Conservation (phyloP, 208 protist species). For the Phytomonas serpens region DNA sequence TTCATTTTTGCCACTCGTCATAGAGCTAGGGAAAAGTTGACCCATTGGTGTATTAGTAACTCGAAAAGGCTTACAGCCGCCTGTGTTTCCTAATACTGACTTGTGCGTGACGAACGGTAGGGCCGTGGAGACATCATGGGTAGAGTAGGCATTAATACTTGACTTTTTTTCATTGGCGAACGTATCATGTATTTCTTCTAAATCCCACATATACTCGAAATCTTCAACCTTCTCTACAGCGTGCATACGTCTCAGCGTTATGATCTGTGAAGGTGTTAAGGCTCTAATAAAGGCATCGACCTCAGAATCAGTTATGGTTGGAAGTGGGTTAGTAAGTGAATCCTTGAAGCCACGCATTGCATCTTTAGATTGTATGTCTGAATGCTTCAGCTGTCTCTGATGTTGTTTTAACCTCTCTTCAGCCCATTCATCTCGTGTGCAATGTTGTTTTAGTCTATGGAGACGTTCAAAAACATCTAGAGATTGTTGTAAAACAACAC, state of each 20-base stretch:
- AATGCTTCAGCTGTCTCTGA: not conserved
- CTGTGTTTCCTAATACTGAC: not conserved
- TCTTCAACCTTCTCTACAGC: not conserved
- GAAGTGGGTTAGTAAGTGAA: slow-evolving; percentile 1
- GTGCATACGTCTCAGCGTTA: not conserved
- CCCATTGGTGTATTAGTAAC: not conserved
- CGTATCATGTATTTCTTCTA: not conserved
- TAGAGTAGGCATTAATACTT: not conserved
- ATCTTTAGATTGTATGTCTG: not conserved
- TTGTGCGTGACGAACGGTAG: not conserved
- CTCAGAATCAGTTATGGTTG: not conserved
- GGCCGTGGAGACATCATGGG: not conserved
- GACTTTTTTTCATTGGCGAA: not conserved
- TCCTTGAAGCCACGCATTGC: not conserved
- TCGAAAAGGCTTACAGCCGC: not conserved
- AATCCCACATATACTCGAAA: not conserved
- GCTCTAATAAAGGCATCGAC: slow-evolving; percentile 5
- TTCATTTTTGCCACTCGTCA: not conserved
- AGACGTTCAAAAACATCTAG: not conserved
- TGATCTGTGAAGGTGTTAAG: not conserved
- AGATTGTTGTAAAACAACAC: not conserved
- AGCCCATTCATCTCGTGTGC: slow-evolving; percentile 4
- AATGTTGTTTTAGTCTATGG: not conserved
- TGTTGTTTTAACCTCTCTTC: not conserved
- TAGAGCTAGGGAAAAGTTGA: not conserved